Base-by-base conservation (phyloP, 2,329 filamentous ascomycete species). In the Raffaelea deltoideospora region DNA sequence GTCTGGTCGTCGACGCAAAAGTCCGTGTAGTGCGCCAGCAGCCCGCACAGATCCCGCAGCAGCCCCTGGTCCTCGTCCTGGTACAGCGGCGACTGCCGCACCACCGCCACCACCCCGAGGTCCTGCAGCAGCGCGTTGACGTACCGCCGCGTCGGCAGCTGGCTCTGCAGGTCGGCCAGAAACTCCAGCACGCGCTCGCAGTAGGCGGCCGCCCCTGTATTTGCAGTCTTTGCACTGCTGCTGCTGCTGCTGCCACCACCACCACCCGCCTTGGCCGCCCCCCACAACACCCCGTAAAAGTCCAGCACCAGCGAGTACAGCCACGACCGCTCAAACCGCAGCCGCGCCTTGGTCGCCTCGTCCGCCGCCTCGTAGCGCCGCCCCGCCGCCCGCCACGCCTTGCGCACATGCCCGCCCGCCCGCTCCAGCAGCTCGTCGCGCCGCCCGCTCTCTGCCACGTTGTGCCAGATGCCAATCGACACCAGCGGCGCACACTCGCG, bases 401-500 rank as follows among this genome's bases (percentile, higher is more conserved):
- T 96, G 53, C 74, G 78, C 48, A 93, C 58, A 45, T 83, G 77
- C n/a, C 73, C 59, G 33, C 72, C 71, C n/a, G n/a, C n/a, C 46
- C 82, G 76, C 31, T 83, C 76, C 22, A 98, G 67, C 38, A 76
- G 72, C 24, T 64, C 63, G 37, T 93, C 83, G 46, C 85, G 73
- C 43, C 76, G 72, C 40, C 70, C 67, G 24, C 92, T 85, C 39
- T 72, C 81, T 22, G 83, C 81, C 27, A 98, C 61, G 52, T 94
- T 92, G 50, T 96, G 84, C 90, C 90, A 98, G 48, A 90, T 85
- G 1, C 83, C 79, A 48, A 98, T 94, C 11, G 86, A 90, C 17
- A 98, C 88, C 35, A 98, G 64, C 2, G 92, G 85, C 7, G 88
- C 90, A 57, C 90, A 96, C 63, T 98, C 90, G 56, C 95, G 96